Conservation (phyloP, 257 asterid genomes). For the Schizonepeta tenuifolia region DNA sequence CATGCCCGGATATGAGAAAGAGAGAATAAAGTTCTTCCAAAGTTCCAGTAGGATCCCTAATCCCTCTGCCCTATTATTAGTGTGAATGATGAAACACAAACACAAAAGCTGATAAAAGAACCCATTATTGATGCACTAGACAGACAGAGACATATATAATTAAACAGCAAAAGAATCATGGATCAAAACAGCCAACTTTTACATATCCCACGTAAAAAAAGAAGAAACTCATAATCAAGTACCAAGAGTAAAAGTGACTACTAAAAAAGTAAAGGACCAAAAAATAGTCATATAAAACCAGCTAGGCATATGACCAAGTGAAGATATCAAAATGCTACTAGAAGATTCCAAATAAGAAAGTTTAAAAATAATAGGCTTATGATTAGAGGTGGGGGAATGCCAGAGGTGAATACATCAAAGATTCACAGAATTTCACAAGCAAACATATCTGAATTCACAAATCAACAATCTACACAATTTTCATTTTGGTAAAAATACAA, state of each 20-base stretch:
- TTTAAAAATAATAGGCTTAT: no score
- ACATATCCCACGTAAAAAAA: conserved; percentile 3
- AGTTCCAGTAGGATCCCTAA: conserved; percentile 79
- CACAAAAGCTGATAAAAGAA: conserved; percentile 27
- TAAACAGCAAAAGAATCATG: conserved; percentile 8
- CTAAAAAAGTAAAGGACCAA: background rate
- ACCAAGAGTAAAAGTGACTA: conserved; percentile 10
- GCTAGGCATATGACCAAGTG: background rate
- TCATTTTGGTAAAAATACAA: background rate
- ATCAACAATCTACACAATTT: background rate
- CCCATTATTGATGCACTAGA: conserved; percentile 13
- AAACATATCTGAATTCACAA: conserved; percentile 2
- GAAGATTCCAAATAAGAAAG: no score
- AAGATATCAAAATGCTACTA: background rate
- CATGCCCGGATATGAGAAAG: conserved; percentile 84
- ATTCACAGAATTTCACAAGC: background rate
- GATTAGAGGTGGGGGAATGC: background rate
- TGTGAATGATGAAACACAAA: conserved; percentile 26
- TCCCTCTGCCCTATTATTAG: conserved; percentile 77
- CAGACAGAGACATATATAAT: conserved; percentile 5
- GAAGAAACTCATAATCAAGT: conserved; percentile 15
- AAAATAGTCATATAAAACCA: background rate
- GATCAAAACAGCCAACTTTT: conserved; percentile 26
- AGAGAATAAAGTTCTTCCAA: conserved; percentile 97
- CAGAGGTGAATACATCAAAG: background rate